A percentile compares a stretch with the other conserved stretches of the same genome.
Conservation (phyloP, 306 rosid species). For the Sophora flavescens region DNA sequence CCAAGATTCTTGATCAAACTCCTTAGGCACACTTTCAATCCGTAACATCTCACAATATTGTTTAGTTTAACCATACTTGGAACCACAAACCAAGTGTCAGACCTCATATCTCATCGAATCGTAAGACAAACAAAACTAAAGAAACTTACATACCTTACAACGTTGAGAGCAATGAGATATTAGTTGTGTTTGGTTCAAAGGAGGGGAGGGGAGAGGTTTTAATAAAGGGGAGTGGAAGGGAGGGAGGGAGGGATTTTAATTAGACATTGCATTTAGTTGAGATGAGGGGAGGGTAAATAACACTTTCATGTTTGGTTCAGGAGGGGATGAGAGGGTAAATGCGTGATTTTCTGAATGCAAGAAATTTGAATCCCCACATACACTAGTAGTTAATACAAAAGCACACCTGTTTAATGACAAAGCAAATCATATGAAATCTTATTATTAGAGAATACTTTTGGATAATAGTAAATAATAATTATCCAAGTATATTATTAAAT, state of each 20-base stretch:
- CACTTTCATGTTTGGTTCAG: too few relatives aligned
- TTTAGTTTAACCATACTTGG: not conserved
- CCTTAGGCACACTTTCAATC: conserved; percentile 7
- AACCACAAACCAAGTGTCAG: not conserved
- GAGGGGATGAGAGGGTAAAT: too few relatives aligned
- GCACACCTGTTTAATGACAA: conserved; percentile 19
- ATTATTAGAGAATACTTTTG: not conserved
- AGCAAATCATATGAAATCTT: conserved; percentile 14
- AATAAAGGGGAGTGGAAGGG: too few relatives aligned
- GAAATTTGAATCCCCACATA: too few relatives aligned
- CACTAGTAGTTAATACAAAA: conserved; percentile 11
- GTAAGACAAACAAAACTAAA: not conserved
- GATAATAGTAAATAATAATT: conserved; percentile 16
- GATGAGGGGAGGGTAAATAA: too few relatives aligned
- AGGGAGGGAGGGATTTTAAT: too few relatives aligned
- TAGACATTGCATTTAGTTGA: too few relatives aligned
- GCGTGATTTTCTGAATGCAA: too few relatives aligned
- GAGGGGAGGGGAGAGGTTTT: too few relatives aligned
- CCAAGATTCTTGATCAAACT: conserved; percentile 27
- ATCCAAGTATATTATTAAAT: not conserved
- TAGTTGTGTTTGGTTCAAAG: too few relatives aligned
- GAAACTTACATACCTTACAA: conserved; percentile 4
- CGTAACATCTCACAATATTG: not conserved
- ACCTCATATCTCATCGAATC: not conserved
- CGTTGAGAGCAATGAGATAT: not conserved